Evolutionary conservation across 495 filamentous ascomycete genomes (phyloP).

Genomic region (Penicillium robsamsonii): DNA sequence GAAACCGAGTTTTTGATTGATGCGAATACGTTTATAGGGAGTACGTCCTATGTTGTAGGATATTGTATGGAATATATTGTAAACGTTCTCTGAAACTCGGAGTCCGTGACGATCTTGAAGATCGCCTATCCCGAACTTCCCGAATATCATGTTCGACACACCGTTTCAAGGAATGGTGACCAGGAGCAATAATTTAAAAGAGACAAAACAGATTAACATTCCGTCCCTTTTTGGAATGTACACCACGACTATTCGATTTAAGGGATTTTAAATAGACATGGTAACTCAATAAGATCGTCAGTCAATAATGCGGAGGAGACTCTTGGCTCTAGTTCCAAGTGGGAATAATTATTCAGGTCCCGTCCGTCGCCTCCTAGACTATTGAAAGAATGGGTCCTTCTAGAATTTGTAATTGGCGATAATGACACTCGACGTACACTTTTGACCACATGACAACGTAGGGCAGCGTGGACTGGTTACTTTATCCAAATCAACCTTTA

Average conservation of each 20-base stretch:
- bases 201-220: background rate
- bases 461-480: no score
- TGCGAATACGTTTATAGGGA: background rate
- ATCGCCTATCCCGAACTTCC: background rate
- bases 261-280: background rate
- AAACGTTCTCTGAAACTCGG: background rate
- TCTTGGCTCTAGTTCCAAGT: background rate
- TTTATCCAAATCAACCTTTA: no score
- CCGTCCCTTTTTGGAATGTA: background rate
- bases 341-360: background rate
- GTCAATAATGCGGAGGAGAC: background rate
- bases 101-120: background rate
- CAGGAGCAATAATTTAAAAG: background rate
- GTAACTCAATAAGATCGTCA: background rate
- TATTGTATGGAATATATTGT: background rate
- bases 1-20: background rate
- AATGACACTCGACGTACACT: no score
- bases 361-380: background rate
- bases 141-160: background rate
- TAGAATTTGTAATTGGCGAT: background rate
- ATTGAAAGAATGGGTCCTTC: slow-evolving; percentile 2
- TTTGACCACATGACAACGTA: no score
- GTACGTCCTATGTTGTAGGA: background rate
- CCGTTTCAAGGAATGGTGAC: background rate
- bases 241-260: background rate